phyloP scores from a whole-genome alignment of 2,329 filamentous ascomycete genomes.

The Drechslera avenae region DNA sequence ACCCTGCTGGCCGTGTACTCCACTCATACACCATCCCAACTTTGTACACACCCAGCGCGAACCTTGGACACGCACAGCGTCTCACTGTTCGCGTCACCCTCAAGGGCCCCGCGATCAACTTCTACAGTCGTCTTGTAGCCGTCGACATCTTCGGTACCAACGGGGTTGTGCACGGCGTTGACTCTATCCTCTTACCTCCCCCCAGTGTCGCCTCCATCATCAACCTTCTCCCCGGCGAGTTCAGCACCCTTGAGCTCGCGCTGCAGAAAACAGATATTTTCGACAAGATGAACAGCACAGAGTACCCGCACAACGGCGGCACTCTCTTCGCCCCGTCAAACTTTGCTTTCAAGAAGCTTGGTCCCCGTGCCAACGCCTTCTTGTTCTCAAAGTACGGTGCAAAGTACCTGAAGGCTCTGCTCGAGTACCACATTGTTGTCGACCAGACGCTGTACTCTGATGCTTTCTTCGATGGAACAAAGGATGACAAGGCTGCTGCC shows the following conservation, averaged over 20 bases:
- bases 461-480: slow-evolving; percentile 66
- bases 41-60: slow-evolving; percentile 63
- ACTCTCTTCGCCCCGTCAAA: slow-evolving; percentile 86
- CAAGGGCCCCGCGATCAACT: slow-evolving; percentile 74
- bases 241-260: slow-evolving; percentile 78
- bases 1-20: slow-evolving; percentile 69
- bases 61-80: slow-evolving; percentile 64
- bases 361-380: slow-evolving; percentile 76
- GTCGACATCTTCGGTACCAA: slow-evolving; percentile 76
- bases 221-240: slow-evolving; percentile 67
- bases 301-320: slow-evolving; percentile 61
- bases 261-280: slow-evolving; percentile 75
- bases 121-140: slow-evolving; percentile 72
- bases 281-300: slow-evolving; percentile 60
- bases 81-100: slow-evolving; percentile 69
- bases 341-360: slow-evolving; percentile 76
- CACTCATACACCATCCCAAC: slow-evolving; percentile 76
- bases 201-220: slow-evolving; percentile 69
- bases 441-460: slow-evolving; percentile 83
- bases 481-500: slow-evolving; percentile 27
- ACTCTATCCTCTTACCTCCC: slow-evolving; percentile 77
- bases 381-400: slow-evolving; percentile 77
- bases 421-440: slow-evolving; percentile 78
- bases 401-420: slow-evolving; percentile 76
- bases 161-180: slow-evolving; percentile 79